Base-by-base conservation (phyloP, 2,329 filamentous ascomycete species). In the Neocucurbitaria cava region DNA sequence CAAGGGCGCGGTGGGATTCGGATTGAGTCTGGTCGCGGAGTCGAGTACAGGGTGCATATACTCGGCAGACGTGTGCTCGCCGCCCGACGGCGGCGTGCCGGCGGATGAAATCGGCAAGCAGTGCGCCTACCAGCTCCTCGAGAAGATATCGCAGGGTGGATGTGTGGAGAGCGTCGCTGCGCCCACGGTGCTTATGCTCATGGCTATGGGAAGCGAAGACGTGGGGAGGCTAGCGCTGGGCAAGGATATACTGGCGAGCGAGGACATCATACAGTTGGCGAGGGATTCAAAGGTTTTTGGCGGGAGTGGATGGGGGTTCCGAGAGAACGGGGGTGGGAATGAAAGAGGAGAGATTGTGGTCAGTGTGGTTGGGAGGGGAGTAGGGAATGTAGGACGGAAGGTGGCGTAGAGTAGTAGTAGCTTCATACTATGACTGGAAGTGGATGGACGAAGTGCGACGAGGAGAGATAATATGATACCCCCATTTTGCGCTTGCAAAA, bases 181-280 rank as follows among this genome's bases (percentile, higher is more conserved):
- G 5, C 82, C 86, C 3, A 94, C 89, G 0, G 83, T 96, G 61
- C 76, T 99, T 48, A 90, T 88, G 17, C 81, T 99, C 59, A 99
- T 99, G 95, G 92, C 93, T 30, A 98, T 99, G 95, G 95, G 95
- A 0, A 91, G 90, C 1, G 95, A 98, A 73, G 95, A 99, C 75
- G 92, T 99, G 13, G 95, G 95, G 4, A 85, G 95, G 54, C 76
- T 99, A 62, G 86, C 91, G 59, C 73, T 99, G 54, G 92, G 93
- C 28, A 88, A 87, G 66, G 90, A 94, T 42, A 87, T 97, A 0
- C 77, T 98, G 41, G 93, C 87, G 0, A 89, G 88, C 2, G 91
- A 96, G 72, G 89, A 91, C 55, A 81, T 92, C 48, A 84, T 99
- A 52, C 86, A 87, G 45, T 78, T 97, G 49, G 93, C 91, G 10